Evolutionary conservation across 441 rosid genomes (phyloP), one percentile per base, ranked within the genome.

Genomic region (Kokia cookei): DNA sequence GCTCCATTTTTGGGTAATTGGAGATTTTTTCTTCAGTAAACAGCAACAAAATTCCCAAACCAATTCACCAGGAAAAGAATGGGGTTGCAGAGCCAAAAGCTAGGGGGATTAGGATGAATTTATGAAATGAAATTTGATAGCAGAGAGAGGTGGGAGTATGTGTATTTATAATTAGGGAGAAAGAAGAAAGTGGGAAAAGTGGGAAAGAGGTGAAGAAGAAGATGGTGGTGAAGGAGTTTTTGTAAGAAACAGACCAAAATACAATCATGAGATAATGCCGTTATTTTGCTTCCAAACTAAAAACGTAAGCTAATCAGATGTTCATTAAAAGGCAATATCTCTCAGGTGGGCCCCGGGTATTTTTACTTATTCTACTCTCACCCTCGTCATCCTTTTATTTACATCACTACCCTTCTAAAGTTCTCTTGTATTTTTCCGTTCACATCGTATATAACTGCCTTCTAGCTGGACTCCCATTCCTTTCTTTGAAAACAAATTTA

Each of bases 181-280:
- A 59, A 19, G 57, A 45, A 11, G 27, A n/a, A 64, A 27, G 24
- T 7, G 63, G 32, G 32, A 12, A 57, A 57, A 57, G 62, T 24
- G 13, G 26, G 11, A 32, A 55, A 19, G 60, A 10, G 60, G 29
- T 19, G 59, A 3, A 0, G 50, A 10, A 45, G 14, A 22, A 22
- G 29, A 5, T 19, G 60, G 19, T 55, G 35, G 27, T 26, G 9
- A 17, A 68, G 2, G 14, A 59, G 70, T 59, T 2, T 32, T n/a
- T 66, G 69, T 51, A 48, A 51, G 61, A 15, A 75, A 65, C 59
- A 51, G 19, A 62, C 67, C 86, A 79, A 76, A 77, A 68, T 75
- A 79, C 78, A 84, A 81, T 82, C 85, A 84, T 78, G 84, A 75
- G 84, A 71, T 71, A n/a, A 77, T 73, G 87, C 87, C 86, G 87